phyloP scores from a whole-genome alignment of 2,329 filamentous ascomycete genomes.

The Colletotrichum limetticola region DNA sequence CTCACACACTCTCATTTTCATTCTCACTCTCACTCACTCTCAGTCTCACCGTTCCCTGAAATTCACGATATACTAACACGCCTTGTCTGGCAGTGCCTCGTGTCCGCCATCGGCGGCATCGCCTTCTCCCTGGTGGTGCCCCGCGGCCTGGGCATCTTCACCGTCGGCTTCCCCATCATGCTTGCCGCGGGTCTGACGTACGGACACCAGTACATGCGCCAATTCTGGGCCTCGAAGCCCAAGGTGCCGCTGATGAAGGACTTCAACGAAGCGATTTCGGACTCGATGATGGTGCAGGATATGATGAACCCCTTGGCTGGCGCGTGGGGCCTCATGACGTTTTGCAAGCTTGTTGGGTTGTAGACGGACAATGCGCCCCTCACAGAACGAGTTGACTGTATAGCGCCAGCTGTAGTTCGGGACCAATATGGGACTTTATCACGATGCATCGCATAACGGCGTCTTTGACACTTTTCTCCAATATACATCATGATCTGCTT shows the following conservation, averaged over 20 bases:
- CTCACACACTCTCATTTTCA: no score
- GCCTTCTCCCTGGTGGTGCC: conserved; percentile 33
- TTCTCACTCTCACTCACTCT: background rate
- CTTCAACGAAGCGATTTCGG: conserved; percentile 43
- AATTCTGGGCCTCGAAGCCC: conserved; percentile 42
- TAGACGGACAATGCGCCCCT: background rate
- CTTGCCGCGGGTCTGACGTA: conserved; percentile 34
- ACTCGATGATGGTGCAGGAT: conserved; percentile 38
- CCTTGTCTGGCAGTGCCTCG: conserved; percentile 27
- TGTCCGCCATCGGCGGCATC: conserved; percentile 36
- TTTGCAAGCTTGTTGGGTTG: conserved; percentile 37
- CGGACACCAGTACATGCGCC: conserved; percentile 40
- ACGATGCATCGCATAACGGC: background rate
- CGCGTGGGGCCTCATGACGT: conserved; percentile 39
- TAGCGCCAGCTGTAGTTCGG: no score
- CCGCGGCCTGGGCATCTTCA: conserved; percentile 22
- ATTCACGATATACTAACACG: background rate
- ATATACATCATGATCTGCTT: no score
- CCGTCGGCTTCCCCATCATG: conserved; percentile 36
- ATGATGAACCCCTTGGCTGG: conserved; percentile 31
- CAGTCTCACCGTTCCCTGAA: background rate
- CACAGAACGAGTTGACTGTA: no score
- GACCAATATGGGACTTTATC: background rate
- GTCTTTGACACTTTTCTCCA: background rate
- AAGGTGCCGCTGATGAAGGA: conserved; percentile 44